Conservation (phyloP, 2,329 filamentous ascomycete genomes). For the Phyllosticta paracitricarpa region DNA sequence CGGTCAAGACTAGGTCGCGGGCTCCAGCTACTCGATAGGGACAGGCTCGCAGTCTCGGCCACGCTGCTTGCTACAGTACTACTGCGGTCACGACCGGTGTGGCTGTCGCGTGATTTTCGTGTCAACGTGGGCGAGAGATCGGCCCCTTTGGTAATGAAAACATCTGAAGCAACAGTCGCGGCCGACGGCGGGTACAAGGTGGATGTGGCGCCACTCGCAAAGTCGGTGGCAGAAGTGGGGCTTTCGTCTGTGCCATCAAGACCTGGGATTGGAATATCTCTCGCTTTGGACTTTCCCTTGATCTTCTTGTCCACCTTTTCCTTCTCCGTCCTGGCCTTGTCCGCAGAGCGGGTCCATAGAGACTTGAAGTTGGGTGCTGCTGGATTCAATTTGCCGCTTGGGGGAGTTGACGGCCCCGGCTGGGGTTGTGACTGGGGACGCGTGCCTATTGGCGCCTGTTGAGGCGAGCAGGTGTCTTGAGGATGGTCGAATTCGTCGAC, state of each 20-base stretch:
- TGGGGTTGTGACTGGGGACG: conserved; percentile 52
- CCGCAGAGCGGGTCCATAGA: conserved; percentile 2
- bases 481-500: conserved; percentile 42
- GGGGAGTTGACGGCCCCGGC: conserved; percentile 38
- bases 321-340: conserved; percentile 3
- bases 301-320: not conserved
- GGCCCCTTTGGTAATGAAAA: not conserved
- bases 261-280: not conserved
- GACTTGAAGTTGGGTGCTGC: conserved; percentile 67
- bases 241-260: not conserved
- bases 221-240: conserved; percentile 21
- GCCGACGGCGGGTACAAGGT: not conserved
- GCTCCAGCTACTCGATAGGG: conserved; percentile 17
- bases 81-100: not conserved
- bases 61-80: conserved; percentile 7
- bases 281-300: not conserved
- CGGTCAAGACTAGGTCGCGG: conserved; percentile 33
- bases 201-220: conserved; percentile 14
- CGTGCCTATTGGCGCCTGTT: conserved; percentile 67
- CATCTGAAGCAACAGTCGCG: not conserved
- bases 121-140: conserved; percentile 14
- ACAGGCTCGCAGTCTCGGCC: not conserved
- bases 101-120: conserved; percentile 6
- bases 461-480: conserved; percentile 40
- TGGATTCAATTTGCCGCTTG: conserved; percentile 58